These are phyloP conservation scores for Mesembryanthemum crystallinum DNA, from an alignment of 148 eudicot species.

Conservation along the genomic window DNA sequence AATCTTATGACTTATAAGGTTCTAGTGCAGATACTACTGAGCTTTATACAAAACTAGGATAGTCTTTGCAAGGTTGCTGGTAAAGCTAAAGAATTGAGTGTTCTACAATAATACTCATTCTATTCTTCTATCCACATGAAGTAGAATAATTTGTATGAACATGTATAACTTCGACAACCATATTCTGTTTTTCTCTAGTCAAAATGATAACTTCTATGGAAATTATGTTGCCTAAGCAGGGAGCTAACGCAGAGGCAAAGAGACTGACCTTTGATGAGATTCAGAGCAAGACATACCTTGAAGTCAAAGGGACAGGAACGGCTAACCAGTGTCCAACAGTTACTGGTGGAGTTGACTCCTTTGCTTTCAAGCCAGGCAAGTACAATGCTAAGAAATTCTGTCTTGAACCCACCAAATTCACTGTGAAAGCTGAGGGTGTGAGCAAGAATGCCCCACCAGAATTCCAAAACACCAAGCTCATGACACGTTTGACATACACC, in stretches of 20 bases:
- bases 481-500: conserved; percentile 97
- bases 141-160: not conserved
- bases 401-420: conserved; percentile 89
- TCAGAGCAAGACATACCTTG: conserved; percentile 94
- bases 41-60: not conserved
- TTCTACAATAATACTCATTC: not conserved
- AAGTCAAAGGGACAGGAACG: conserved; percentile 95
- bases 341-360: conserved; percentile 58
- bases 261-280: conserved; percentile 86
- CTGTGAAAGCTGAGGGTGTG: conserved; percentile 84
- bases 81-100: not conserved
- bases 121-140: not conserved
- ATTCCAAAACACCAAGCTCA: conserved; percentile 95
- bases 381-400: conserved; percentile 91
- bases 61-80: not conserved
- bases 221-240: conserved; percentile 39
- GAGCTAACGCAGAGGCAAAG: conserved; percentile 91
- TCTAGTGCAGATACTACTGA: not conserved
- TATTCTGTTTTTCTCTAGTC: not conserved
- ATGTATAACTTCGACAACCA: not conserved
- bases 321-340: conserved; percentile 98
- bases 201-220: not conserved
- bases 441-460: conserved; percentile 79
- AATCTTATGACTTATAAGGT: not conserved
- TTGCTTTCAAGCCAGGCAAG: conserved; percentile 87